Conservation (phyloP, 257 asterid species). For the Anisodus tanguticus region DNA sequence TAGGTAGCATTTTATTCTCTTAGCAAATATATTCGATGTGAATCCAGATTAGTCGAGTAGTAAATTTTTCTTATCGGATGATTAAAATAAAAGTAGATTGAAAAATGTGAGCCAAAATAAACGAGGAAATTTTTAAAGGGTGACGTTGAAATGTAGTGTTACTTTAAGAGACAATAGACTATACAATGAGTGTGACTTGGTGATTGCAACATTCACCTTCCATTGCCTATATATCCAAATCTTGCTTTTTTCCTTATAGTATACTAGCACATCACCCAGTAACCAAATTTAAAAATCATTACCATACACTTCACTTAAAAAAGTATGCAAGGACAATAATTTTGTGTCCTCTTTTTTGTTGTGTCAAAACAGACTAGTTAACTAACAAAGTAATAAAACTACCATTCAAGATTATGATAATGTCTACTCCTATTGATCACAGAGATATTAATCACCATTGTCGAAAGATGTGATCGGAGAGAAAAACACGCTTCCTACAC, state of each 20-base stretch:
- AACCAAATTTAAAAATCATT: neutral
- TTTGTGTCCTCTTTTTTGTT: neutral
- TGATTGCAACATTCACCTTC: constrained; percentile 37
- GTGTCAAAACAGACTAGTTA: neutral
- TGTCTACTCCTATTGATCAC: neutral
- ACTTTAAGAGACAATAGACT: constrained; percentile 47
- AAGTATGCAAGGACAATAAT: neutral
- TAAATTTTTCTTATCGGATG: neutral
- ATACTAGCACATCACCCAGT: neutral
- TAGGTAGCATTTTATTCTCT: neutral
- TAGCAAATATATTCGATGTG: neutral
- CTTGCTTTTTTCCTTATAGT: neutral
- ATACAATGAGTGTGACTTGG: constrained; percentile 42
- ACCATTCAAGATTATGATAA: neutral
- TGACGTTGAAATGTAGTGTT: constrained; percentile 40
- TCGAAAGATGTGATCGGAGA: neutral
- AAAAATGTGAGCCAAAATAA: constrained; percentile 27
- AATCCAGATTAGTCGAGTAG: neutral
- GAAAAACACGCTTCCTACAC: neutral
- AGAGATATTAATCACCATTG: neutral
- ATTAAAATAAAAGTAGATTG: constrained; percentile 24
- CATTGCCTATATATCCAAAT: constrained; percentile 7
- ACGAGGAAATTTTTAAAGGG: constrained; percentile 35
- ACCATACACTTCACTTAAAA: neutral
- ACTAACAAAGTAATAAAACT: neutral